Percentiles rank a stretch among this genome's conserved stretches.
Conservation (phyloP, 1,139 yeast species). For the Zygoascus sp. region DNA sequence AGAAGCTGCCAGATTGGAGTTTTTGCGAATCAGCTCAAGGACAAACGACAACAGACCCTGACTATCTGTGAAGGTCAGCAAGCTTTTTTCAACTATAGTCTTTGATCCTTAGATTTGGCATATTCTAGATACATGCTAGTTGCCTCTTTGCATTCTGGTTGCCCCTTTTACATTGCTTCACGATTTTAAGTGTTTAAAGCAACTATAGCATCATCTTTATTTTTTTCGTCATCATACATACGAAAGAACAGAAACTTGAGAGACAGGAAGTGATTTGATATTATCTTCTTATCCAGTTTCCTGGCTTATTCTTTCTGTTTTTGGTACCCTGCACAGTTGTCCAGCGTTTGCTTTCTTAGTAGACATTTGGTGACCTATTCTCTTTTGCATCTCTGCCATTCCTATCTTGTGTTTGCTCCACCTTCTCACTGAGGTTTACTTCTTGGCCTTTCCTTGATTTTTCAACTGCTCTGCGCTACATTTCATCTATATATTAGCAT, state of each 20-base stretch:
- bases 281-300: not conserved
- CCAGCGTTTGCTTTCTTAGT: not conserved
- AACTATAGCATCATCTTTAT: not conserved
- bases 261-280: too few species aligned
- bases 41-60: too few species aligned
- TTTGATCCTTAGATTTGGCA: too few species aligned
- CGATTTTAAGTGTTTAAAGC: not conserved
- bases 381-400: not conserved
- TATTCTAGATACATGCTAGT: not conserved
- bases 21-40: too few species aligned
- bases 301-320: not conserved
- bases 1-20: too few species aligned
- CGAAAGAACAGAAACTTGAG: too few species aligned
- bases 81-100: too few species aligned
- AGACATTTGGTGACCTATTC: too few species aligned
- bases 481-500: slow-evolving; percentile 2
- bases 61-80: too few species aligned
- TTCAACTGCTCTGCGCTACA: not conserved
- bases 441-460: not conserved
- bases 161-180: not conserved
- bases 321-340: too few species aligned
- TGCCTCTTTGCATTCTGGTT: not conserved
- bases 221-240: not conserved
- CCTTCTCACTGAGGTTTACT: not conserved
- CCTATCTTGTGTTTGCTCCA: not conserved